These are phyloP conservation scores for Ogataea ganodermae DNA, from an alignment of 805 yeast genomes.

Conservation along the genomic window DNA sequence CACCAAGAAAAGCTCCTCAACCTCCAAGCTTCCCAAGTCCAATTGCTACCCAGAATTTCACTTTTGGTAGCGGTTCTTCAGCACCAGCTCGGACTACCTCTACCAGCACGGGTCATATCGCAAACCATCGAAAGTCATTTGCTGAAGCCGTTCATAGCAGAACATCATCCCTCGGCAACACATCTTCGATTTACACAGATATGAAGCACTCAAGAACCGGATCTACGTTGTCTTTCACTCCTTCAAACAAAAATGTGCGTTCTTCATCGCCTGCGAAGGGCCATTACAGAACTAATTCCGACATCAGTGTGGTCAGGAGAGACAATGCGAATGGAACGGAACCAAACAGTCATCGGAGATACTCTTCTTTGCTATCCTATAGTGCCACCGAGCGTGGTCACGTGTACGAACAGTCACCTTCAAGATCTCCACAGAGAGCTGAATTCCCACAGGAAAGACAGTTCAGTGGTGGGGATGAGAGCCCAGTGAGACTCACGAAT, in stretches of 20 bases:
- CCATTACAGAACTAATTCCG: slow-evolving; percentile 48
- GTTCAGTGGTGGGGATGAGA: slow-evolving; percentile 17
- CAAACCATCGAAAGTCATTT: slow-evolving; percentile 14
- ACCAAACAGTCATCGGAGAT: slow-evolving; percentile 50
- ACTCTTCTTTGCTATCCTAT: slow-evolving; percentile 58
- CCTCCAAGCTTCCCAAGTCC: slow-evolving; percentile 51
- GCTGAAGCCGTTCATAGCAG: slow-evolving; percentile 28
- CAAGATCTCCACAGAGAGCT: slow-evolving; percentile 17
- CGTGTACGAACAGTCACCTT: slow-evolving; percentile 22
- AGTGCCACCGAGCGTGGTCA: slow-evolving; percentile 27
- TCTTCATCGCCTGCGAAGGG: slow-evolving; percentile 30
- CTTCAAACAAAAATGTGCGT: slow-evolving; percentile 16
- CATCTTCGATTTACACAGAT: slow-evolving; percentile 48
- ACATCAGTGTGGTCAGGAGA: slow-evolving; percentile 36
- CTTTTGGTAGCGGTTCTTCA: slow-evolving; percentile 21
- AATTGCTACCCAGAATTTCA: slow-evolving; percentile 23
- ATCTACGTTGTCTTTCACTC: slow-evolving; percentile 34
- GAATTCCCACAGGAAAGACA: slow-evolving; percentile 11
- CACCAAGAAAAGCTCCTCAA: slow-evolving; percentile 74
- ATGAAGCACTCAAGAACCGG: slow-evolving; percentile 36
- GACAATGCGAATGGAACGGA: slow-evolving; percentile 11
- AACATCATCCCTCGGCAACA: slow-evolving; percentile 31
- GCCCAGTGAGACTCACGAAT: slow-evolving; percentile 18
- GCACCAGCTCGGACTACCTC: slow-evolving; percentile 1
- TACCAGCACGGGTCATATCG: not conserved